A percentile compares a stretch with the other conserved stretches of the same genome.
phyloP scores from a whole-genome alignment of 768 basidiomycete species.

The Thelephora ganbajun region DNA sequence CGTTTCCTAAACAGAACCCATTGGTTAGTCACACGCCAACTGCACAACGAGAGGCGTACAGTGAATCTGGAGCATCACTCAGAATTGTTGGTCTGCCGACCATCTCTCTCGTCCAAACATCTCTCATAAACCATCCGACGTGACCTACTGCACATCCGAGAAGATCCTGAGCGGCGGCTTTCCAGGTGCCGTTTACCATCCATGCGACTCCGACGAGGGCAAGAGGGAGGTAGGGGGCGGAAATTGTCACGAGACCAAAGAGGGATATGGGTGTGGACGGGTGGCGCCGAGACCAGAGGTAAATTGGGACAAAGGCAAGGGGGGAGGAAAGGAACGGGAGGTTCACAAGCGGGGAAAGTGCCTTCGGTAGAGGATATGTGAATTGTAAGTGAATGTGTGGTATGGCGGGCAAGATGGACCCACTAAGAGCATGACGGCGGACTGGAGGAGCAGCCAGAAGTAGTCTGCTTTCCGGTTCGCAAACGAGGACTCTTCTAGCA shows the following conservation, averaged over 20 bases:
- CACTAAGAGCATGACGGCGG: conserved; percentile 77
- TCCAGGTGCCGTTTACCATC: conserved; percentile 73
- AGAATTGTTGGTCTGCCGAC: conserved; percentile 57
- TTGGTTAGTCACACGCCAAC: not conserved
- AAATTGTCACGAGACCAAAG: conserved; percentile 89
- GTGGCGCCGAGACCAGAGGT: conserved; percentile 92
- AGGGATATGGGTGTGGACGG: conserved; percentile 92
- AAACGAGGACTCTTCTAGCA: conserved; percentile 95
- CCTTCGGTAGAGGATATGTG: conserved; percentile 23
- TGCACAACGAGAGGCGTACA: conserved; percentile 37
- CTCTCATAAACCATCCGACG: conserved; percentile 70
- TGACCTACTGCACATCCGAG: conserved; percentile 83
- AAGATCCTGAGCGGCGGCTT: conserved; percentile 69
- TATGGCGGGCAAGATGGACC: conserved; percentile 13
- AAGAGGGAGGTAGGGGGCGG: conserved; percentile 88
- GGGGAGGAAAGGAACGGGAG: conserved; percentile 89
- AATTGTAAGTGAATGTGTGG: not conserved
- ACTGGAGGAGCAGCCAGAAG: conserved; percentile 84
- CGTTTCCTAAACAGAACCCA: conserved; percentile 33
- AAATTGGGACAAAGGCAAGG: conserved; percentile 89
- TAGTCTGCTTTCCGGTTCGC: conserved; percentile 87
- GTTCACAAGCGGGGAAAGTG: conserved; percentile 76
- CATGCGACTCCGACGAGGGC: conserved; percentile 83
- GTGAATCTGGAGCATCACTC: conserved; percentile 51
- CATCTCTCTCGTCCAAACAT: conserved; percentile 86